phyloP scores from a whole-genome alignment of 495 filamentous ascomycete genomes.

The Penicillium maclennaniae region DNA sequence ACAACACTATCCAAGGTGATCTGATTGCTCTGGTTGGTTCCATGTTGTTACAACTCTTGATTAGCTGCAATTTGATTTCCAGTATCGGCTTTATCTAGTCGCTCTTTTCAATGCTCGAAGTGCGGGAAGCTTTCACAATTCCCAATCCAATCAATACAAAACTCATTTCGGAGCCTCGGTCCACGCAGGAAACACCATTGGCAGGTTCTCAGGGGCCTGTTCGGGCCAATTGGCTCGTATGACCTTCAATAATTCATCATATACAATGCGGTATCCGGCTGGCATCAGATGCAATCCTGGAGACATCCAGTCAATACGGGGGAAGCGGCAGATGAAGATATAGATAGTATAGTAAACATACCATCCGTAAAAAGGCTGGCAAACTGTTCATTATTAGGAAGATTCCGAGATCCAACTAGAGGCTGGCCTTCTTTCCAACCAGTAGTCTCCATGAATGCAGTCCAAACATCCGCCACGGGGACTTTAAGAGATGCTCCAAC shows the following conservation, averaged over 20 bases:
- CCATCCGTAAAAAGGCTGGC: constrained; percentile 56
- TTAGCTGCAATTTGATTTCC: not conserved
- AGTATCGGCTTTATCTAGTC: not conserved
- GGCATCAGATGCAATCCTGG: constrained; percentile 64
- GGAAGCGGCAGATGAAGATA: not conserved
- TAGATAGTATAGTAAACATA: constrained; percentile 17
- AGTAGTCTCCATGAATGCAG: constrained; percentile 61
- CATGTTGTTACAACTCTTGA: not conserved
- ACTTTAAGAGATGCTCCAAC: constrained; percentile 60
- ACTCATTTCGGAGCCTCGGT: constrained; percentile 42
- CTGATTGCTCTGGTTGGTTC: not conserved
- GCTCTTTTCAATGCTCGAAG: not conserved
- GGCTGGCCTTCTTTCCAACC: constrained; percentile 58
- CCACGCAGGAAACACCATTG: constrained; percentile 54
- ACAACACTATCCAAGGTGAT: not conserved
- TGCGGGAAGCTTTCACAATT: not conserved
- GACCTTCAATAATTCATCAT: constrained; percentile 48
- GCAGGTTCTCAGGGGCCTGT: constrained; percentile 49
- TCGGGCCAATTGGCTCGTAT: constrained; percentile 57
- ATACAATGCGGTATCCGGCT: constrained; percentile 57
- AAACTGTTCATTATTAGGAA: constrained; percentile 46
- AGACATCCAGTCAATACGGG: constrained; percentile 8
- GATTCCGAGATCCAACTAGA: constrained; percentile 50
- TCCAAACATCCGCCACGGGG: constrained; percentile 71
- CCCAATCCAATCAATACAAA: not conserved